These are phyloP conservation scores for Penicillium coffeae DNA, from an alignment of 495 filamentous ascomycete species.

Conservation along the genomic window DNA sequence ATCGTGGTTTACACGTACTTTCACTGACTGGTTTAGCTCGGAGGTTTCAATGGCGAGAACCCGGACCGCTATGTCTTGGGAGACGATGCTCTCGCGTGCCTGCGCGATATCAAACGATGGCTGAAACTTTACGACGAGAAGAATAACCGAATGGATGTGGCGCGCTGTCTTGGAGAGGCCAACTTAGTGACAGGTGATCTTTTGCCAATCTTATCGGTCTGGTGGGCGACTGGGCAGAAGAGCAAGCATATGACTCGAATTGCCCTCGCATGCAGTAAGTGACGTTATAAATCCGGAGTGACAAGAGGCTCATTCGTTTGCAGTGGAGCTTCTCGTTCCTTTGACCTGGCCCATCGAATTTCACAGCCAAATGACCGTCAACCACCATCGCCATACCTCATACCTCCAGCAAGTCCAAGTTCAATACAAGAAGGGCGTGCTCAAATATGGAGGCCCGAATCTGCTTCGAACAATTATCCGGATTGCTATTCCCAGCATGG, in stretches of 20 bases:
- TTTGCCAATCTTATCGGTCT: conserved; percentile 79
- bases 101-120: conserved; percentile 93
- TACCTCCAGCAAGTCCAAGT: conserved; percentile 84
- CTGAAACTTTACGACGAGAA: conserved; percentile 92
- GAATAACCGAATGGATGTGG: conserved; percentile 90
- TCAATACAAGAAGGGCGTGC: conserved; percentile 80
- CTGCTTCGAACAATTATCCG: conserved; percentile 76
- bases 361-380: conserved; percentile 78
- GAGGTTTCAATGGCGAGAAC: conserved; percentile 77
- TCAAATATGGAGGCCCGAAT: conserved; percentile 70
- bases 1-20: conserved; percentile 17
- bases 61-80: conserved; percentile 83
- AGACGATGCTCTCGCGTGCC: conserved; percentile 86
- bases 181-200: conserved; percentile 90
- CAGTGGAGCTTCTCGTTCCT: conserved; percentile 86
- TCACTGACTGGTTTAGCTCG: conserved; percentile 57
- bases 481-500: conserved; percentile 84
- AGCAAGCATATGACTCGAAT: conserved; percentile 73
- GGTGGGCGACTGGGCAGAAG: conserved; percentile 62
- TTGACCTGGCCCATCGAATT: conserved; percentile 93
- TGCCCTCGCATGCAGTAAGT: conserved; percentile 71
- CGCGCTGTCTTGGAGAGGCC: conserved; percentile 84
- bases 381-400: conserved; percentile 86
- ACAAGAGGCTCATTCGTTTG: conserved; percentile 5
- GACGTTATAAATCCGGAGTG: background rate